Evolutionary conservation across 768 basidiomycete species (phyloP).

Genomic region (Guyanaporus albipodus): DNA sequence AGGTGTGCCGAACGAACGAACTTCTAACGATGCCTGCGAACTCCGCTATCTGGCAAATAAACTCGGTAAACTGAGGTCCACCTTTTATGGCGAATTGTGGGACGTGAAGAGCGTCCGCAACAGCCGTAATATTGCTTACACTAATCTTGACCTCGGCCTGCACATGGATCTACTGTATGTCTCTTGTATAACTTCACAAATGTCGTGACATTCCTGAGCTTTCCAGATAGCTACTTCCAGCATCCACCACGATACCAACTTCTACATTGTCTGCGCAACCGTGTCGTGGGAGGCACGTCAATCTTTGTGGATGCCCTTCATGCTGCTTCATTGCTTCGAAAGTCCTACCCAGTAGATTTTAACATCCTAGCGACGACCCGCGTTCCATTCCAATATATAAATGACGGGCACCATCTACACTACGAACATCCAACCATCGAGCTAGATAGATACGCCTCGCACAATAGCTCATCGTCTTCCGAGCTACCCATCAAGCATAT

Average conservation of each 20-base stretch:
- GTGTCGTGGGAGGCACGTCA: conserved; percentile 78
- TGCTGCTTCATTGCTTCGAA: conserved; percentile 53
- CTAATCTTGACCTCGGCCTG: conserved; percentile 79
- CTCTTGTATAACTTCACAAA: background rate
- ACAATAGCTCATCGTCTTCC: conserved; percentile 1
- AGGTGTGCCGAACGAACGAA: conserved; percentile 63
- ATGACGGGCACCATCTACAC: conserved; percentile 82
- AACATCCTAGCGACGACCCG: conserved; percentile 53
- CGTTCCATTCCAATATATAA: conserved; percentile 89
- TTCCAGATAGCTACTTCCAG: conserved; percentile 72
- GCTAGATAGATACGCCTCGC: conserved; percentile 34
- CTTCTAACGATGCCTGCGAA: conserved; percentile 60
- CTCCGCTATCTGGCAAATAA: conserved; percentile 56
- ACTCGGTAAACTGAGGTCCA: conserved; percentile 77
- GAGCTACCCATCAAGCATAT: conserved; percentile 51
- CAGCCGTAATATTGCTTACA: conserved; percentile 92
- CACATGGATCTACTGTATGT: conserved; percentile 92
- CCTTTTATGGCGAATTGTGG: conserved; percentile 90
- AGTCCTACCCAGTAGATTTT: conserved; percentile 49
- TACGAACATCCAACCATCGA: conserved; percentile 73
- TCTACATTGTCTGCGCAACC: conserved; percentile 85
- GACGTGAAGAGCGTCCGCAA: conserved; percentile 74
- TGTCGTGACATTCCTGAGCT: conserved; percentile 4
- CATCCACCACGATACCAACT: conserved; percentile 90
- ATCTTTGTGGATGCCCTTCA: conserved; percentile 81